Evolutionary conservation across 106 monocot species (phyloP), one percentile per base, ranked within the genome.

Genomic region (Dioscorea zingiberensis): DNA sequence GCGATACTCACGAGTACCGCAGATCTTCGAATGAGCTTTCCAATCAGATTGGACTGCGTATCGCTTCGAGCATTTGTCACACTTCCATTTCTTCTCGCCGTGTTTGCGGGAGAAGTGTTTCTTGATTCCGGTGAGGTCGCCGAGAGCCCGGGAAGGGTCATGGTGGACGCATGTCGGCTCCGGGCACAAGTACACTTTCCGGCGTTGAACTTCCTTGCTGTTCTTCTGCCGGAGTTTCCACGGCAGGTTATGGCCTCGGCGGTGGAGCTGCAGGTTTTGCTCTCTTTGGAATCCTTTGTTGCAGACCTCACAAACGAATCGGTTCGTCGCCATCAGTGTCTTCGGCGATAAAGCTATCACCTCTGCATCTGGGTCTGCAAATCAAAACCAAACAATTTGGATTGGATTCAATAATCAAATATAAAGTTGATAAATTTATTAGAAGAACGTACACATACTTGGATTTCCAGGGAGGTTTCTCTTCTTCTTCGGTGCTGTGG

Each of bases 1-100:
- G 58, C 76, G 81, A 64, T 92, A 92, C 69, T 87, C 92, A 22
- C 87, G 75, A 21, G 87, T 87, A 26, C 92, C 92, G 75, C 92
- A 87, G 45, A 78, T 84, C 81, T 91, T 91, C 61, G 48, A 56
- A 51, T 91, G 90, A 26, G 90, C 90, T 75, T 91, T 91, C 86
- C 86, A 83, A 73, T 91, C 90, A 17, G 90, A 86, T 70, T 86
- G 86, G 22, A 91, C 90, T 13, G 90, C 90, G 77, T 91, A 91
- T 6, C 72, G 71, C 67, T 78, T 78, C 22, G 77, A 71, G 61
- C 77, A 78, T 66, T 72, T 78, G 55, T 78, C 77, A 55, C 77
- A 78, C 47, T 78, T 78, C 77, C 77, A 78, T 54, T 72, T 78
- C 72, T 78, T 78, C 71, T 78, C 77, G 12, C 77, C 77, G 72